Conservation (phyloP, 306 rosid genomes). For the Vachellia pachyceras region DNA sequence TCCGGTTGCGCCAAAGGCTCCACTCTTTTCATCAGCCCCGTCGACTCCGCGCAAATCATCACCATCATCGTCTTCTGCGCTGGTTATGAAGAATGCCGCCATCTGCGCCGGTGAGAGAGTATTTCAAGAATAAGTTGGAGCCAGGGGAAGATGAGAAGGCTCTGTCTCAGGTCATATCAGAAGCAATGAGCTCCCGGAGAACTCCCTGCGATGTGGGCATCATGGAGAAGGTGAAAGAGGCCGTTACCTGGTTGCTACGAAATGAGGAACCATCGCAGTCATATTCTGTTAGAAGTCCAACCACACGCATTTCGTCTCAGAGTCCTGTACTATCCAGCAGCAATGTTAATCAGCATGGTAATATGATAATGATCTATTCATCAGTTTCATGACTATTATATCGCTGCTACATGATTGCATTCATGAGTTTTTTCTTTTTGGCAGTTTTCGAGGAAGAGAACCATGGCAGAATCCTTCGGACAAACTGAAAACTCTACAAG, state of each 20-base stretch:
- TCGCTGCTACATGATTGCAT: background rate
- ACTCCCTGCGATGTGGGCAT: constrained; percentile 51
- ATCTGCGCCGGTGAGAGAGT: constrained; percentile 58
- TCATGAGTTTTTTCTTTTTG: background rate
- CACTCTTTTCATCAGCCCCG: constrained; percentile 30
- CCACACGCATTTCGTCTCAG: constrained; percentile 38
- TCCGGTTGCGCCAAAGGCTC: background rate
- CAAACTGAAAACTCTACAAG: constrained; percentile 48
- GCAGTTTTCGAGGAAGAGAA: constrained; percentile 70
- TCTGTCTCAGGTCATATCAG: constrained; percentile 59
- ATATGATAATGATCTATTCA: background rate
- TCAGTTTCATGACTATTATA: background rate
- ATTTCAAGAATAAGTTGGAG: constrained; percentile 59
- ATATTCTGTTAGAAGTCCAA: constrained; percentile 38
- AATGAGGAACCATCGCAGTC: constrained; percentile 53
- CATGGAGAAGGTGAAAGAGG: constrained; percentile 73
- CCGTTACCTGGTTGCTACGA: constrained; percentile 66
- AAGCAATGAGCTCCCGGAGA: constrained; percentile 50
- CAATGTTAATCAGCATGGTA: constrained; percentile 59
- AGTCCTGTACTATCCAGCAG: constrained; percentile 42
- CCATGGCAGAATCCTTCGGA: constrained; percentile 72
- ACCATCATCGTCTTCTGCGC: constrained; percentile 12
- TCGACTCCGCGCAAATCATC: constrained; percentile 22
- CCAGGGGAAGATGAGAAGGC: constrained; percentile 67
- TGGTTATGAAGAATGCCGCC: constrained; percentile 22